Conservation (phyloP, 2,329 filamentous ascomycete species). For the Graphiopsis chlorocephala region DNA sequence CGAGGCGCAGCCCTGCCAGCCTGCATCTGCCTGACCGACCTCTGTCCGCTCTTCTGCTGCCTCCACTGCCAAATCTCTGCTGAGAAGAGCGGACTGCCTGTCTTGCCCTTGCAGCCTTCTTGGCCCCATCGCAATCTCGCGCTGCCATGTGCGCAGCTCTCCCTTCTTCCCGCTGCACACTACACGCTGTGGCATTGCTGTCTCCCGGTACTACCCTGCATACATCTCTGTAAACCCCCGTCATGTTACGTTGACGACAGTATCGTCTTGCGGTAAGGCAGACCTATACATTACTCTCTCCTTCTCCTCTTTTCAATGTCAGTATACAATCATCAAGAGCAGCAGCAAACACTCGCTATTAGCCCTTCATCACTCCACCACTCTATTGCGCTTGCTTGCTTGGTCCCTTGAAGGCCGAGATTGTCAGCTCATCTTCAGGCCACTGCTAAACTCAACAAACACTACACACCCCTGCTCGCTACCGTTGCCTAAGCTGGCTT, state of each 20-base stretch:
- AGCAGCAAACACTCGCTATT: neutral
- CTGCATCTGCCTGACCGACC: conserved; percentile 6
- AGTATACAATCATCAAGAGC: neutral
- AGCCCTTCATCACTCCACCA: neutral
- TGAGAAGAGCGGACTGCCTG: conserved; percentile 9
- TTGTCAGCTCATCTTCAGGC: conserved; percentile 5
- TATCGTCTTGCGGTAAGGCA: neutral
- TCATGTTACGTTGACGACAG: neutral
- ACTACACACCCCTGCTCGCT: conserved; percentile 5
- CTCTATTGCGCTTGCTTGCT: neutral
- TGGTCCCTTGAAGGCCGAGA: neutral
- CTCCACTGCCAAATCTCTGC: neutral
- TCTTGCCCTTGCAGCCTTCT: neutral
- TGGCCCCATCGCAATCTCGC: conserved; percentile 6
- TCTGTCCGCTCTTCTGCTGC: neutral
- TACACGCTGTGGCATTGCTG: conserved; percentile 11
- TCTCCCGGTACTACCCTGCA: conserved; percentile 1
- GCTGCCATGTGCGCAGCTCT: conserved; percentile 1
- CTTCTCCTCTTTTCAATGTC: neutral
- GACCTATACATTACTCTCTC: conserved; percentile 8
- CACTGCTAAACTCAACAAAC: neutral
- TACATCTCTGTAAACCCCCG: neutral
- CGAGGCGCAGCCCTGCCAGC: conserved; percentile 3
- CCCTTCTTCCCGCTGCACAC: conserved; percentile 9
- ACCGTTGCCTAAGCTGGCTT: neutral